Evolutionary conservation across 1,139 yeast genomes (phyloP), one percentile per base, ranked within the genome.

Genomic region (Yamadazyma mexicana): DNA sequence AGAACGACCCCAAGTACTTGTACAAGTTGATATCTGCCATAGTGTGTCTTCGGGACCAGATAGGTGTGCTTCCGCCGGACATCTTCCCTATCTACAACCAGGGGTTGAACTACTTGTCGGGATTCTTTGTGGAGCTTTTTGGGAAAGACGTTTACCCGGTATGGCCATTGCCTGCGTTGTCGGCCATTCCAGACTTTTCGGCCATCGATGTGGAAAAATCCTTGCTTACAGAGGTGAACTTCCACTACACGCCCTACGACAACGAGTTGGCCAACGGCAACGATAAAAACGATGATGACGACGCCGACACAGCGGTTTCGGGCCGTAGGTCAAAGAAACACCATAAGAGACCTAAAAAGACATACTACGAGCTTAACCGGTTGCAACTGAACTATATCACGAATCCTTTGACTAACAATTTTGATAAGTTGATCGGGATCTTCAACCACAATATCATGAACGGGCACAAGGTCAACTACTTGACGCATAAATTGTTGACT

Each of bases 141-240:
- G 55, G 49, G 26, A 56, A 63, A 4, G 54, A 58, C 16, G 40
- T 42, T 26, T 56, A 45, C 42, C 73, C 75, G 4, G 52, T 58
- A 14, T 89, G 96, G 96, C 95, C 95, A 2, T 65, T 91, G 35
- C 94, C 96, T 0, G 87, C 83, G 35, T 65, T 87, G 46, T 78
- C 88, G 2, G 56, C 69, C 1, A 79, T 88, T 5, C 81, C 83
- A 2, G 69, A 68, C 35, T 88, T 79, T 54, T 75, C 75, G 3
- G 73, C 89, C 1, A 66, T 70, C 45, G 96, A 87, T 58, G 95
- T 88, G 16, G 96, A 87, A 56, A 75, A 80, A 48, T 83, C 94
- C 0, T 63, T 88, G 41, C 64, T 87, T 37, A 84, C 92, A 0
- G 96, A 88, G 55, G 95, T 87, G 2, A 81, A 76, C 42, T 83